Percentiles rank a stretch among this genome's conserved stretches.
Conservation (phyloP, 2,329 filamentous ascomycete genomes). For the Trichoderma endophyticum region DNA sequence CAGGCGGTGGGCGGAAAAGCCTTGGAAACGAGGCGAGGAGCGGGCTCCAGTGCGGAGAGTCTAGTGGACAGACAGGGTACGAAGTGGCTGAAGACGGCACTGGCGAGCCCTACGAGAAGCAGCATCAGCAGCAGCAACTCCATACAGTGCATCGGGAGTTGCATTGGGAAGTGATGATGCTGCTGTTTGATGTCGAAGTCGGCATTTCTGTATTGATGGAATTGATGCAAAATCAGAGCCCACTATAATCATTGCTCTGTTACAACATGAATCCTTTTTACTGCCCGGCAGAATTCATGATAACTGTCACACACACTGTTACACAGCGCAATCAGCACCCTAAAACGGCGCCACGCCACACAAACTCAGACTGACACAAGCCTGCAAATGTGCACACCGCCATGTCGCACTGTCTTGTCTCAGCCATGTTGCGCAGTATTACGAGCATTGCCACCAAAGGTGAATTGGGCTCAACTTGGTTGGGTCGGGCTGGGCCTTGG, state of each 20-base stretch:
- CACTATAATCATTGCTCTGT: no score
- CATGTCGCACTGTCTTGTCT: slow-evolving; percentile 12
- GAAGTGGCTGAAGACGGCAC: background rate
- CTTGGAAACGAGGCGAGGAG: background rate
- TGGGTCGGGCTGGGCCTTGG: no score
- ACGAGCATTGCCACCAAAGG: background rate
- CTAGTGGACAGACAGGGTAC: background rate
- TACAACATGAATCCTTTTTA: no score
- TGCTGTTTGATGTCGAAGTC: no score
- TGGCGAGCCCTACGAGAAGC: background rate
- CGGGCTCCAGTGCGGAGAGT: background rate
- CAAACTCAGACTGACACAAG: background rate
- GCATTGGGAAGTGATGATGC: no score
- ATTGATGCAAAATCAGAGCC: no score
- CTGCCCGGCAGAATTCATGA: no score
- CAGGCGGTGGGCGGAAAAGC: slow-evolving; percentile 11
- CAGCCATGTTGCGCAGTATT: background rate
- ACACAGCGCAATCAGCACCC: background rate
- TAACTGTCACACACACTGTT: background rate
- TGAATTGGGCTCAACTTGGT: background rate
- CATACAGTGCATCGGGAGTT: background rate
- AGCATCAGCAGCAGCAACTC: background rate
- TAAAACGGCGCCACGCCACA: background rate
- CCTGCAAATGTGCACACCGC: background rate
- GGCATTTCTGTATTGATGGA: no score